phyloP scores from a whole-genome alignment of 2,329 filamentous ascomycete genomes.

The Plenodomus tracheiphilus region DNA sequence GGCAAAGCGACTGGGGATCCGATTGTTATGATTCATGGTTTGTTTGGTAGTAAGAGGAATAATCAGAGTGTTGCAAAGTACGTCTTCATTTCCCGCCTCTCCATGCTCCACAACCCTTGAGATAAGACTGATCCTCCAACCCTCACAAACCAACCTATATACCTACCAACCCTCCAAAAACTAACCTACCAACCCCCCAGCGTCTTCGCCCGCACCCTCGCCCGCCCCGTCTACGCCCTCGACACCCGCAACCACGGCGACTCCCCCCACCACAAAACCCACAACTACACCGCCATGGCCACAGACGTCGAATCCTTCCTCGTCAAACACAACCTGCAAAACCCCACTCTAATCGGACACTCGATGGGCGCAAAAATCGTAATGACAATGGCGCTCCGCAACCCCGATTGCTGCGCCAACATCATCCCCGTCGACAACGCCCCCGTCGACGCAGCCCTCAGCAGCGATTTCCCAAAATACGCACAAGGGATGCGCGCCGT shows the following conservation, averaged over 20 bases:
- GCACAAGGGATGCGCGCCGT: conserved; percentile 83
- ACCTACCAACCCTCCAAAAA: too few species aligned
- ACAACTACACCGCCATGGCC: conserved; percentile 83
- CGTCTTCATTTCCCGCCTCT: not conserved
- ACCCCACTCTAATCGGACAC: conserved; percentile 83
- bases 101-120: not conserved
- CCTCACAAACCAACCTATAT: too few species aligned
- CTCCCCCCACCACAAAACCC: conserved; percentile 73
- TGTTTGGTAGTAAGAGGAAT: conserved; percentile 95
- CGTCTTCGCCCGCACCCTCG: conserved; percentile 77
- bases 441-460: conserved; percentile 77
- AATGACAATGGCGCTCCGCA: conserved; percentile 79
- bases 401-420: conserved; percentile 67
- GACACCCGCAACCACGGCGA: conserved; percentile 94
- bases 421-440: conserved; percentile 91
- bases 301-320: conserved; percentile 83
- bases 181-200: too few species aligned
- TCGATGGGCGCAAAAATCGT: conserved; percentile 96
- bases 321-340: conserved; percentile 66
- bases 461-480: conserved; percentile 76
- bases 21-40: conserved; percentile 86
- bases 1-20: conserved; percentile 56
- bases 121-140: not conserved
- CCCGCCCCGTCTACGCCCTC: conserved; percentile 78
- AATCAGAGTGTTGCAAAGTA: conserved; percentile 94